These are phyloP conservation scores for Prunus persica DNA, from an alignment of 306 rosid genomes.

Conservation along the genomic window Prunus_persica_NCBIv2 NC_034011.1:18573001-18573500, in stretches of 20 bases:
- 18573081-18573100: conserved; percentile 82
- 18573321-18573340: neutral
- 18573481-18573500: neutral
- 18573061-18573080: conserved; percentile 76
- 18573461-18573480: neutral
- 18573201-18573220: conserved; percentile 15
- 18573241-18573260: conserved; percentile 32
- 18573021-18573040: conserved; percentile 64
- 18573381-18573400: neutral
- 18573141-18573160: conserved; percentile 53
- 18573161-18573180: conserved; percentile 22
- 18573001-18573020: conserved; percentile 74
- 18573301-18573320: neutral
- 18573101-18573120: conserved; percentile 47
- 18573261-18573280: conserved; percentile 34
- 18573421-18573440: neutral
- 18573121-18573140: conserved; percentile 49
- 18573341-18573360: neutral
- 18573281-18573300: conserved; percentile 53
- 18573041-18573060: conserved; percentile 65
- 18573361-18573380: neutral
- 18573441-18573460: neutral
- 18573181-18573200: conserved; percentile 25
- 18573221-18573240: conserved; percentile 15
- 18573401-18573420: neutral